Evolutionary conservation across 2,329 filamentous ascomycete species (phyloP).

Genomic region (Chaetomium globosum): DNA sequence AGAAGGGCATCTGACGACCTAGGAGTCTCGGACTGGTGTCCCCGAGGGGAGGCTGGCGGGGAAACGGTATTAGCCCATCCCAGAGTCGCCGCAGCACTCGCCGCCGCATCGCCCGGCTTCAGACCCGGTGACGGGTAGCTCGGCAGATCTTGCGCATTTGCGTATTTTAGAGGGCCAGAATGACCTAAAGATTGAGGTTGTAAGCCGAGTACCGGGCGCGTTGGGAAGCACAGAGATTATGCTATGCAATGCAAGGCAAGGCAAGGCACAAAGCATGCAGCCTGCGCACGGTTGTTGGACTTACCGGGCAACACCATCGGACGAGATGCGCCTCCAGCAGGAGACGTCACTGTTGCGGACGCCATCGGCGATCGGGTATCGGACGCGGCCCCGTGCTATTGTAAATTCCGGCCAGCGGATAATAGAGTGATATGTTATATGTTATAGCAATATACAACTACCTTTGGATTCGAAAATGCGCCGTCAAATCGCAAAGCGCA

Average conservation of each 20-base stretch:
- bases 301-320: conserved; percentile 24
- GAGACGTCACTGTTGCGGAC: conserved; percentile 19
- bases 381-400: conserved; percentile 9
- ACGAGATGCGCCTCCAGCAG: conserved; percentile 19
- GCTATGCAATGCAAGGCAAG: conserved; percentile 12
- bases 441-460: not conserved
- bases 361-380: conserved; percentile 18
- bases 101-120: conserved; percentile 59
- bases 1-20: conserved; percentile 75
- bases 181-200: conserved; percentile 34
- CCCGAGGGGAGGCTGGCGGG: conserved; percentile 58
- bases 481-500: not conserved
- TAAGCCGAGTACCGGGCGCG: conserved; percentile 19
- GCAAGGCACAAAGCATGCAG: conserved; percentile 1
- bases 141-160: conserved; percentile 71
- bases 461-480: not conserved
- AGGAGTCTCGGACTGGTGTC: conserved; percentile 64
- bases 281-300: conserved; percentile 12
- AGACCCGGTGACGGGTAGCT: conserved; percentile 72
- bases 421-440: conserved; percentile 13
- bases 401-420: not conserved
- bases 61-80: conserved; percentile 70
- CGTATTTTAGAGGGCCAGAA: conserved; percentile 65
- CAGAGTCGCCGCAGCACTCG: conserved; percentile 72
- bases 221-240: not conserved